These are phyloP conservation scores for Pythium coloratum DNA, from an alignment of 352 stramenopile genomes.

Conservation along the genomic window DNA sequence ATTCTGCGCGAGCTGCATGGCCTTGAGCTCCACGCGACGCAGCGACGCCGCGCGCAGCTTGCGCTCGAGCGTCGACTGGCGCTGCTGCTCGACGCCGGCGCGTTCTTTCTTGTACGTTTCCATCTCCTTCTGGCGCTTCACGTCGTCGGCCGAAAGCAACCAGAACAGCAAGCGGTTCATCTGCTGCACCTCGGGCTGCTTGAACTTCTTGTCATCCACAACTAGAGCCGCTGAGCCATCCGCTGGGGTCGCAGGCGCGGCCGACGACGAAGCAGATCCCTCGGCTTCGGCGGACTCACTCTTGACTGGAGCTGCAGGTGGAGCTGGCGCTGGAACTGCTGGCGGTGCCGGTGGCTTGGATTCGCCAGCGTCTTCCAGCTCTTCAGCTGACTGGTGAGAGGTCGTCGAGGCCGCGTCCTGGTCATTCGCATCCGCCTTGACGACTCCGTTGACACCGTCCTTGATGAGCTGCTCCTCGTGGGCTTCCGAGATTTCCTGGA, in stretches of 20 bases:
- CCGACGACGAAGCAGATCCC: not conserved
- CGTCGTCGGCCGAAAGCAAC: constrained; percentile 84
- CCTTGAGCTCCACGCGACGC: constrained; percentile 80
- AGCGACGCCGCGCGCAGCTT: constrained; percentile 58
- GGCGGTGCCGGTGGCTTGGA: not conserved
- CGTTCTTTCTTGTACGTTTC: constrained; percentile 82
- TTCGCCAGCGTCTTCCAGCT: constrained; percentile 28
- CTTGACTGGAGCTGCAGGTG: not conserved
- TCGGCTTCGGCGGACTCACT: constrained; percentile 15
- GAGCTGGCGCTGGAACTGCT: not conserved
- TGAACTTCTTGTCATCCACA: constrained; percentile 52
- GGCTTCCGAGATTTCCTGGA: constrained; percentile 61
- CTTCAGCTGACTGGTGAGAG: constrained; percentile 9
- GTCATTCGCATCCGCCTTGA: constrained; percentile 32
- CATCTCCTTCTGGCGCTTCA: constrained; percentile 79
- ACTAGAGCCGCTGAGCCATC: constrained; percentile 20
- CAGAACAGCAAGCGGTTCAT: constrained; percentile 89
- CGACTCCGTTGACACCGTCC: constrained; percentile 41
- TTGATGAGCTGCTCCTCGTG: constrained; percentile 23
- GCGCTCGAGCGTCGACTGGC: constrained; percentile 70
- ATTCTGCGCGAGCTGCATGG: constrained; percentile 80
- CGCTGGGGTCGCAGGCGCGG: not conserved
- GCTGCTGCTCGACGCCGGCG: constrained; percentile 62
- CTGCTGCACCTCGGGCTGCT: constrained; percentile 86
- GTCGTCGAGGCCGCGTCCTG: constrained; percentile 7